These are phyloP conservation scores for Salix caprea DNA, from an alignment of 345 rosid species.

Conservation along the genomic window DNA sequence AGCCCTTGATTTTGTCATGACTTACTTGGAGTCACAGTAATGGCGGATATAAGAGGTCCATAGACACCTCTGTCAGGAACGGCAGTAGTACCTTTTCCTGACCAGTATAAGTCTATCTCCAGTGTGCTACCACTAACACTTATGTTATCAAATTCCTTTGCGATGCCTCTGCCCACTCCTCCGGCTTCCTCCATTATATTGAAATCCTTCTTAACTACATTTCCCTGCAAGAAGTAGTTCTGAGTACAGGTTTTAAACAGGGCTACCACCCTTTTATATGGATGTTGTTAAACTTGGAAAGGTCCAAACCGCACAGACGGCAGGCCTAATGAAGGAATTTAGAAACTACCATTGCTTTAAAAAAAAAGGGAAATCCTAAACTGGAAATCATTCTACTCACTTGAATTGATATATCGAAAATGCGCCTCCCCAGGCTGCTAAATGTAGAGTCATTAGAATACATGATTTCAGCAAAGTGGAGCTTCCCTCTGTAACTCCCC, in stretches of 20 bases:
- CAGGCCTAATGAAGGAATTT: not conserved
- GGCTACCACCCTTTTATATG: not conserved
- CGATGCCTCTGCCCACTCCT: constrained; percentile 50
- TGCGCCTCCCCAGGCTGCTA: constrained; percentile 61
- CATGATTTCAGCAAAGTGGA: constrained; percentile 90
- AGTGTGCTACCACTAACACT: constrained; percentile 56
- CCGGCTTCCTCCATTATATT: constrained; percentile 70
- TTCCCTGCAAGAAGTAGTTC: constrained; percentile 46
- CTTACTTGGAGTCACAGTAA: constrained; percentile 72
- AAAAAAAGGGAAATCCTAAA: not conserved
- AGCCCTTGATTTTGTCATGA: not conserved
- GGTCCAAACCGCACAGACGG: not conserved
- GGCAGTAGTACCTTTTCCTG: constrained; percentile 71
- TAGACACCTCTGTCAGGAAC: constrained; percentile 64
- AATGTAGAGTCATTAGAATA: constrained; percentile 44
- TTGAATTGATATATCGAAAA: constrained; percentile 75
- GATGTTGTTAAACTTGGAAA: not conserved
- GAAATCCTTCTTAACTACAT: constrained; percentile 43
- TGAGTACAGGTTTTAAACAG: not conserved
- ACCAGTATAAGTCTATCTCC: constrained; percentile 74
- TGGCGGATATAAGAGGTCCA: constrained; percentile 89
- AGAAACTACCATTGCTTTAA: not conserved
- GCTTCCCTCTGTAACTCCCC: constrained; percentile 58
- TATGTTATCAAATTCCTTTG: constrained; percentile 25
- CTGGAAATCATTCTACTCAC: constrained; percentile 32